Evolutionary conservation across 345 rosid species (phyloP).

Genomic region (Firmiana major): DNA sequence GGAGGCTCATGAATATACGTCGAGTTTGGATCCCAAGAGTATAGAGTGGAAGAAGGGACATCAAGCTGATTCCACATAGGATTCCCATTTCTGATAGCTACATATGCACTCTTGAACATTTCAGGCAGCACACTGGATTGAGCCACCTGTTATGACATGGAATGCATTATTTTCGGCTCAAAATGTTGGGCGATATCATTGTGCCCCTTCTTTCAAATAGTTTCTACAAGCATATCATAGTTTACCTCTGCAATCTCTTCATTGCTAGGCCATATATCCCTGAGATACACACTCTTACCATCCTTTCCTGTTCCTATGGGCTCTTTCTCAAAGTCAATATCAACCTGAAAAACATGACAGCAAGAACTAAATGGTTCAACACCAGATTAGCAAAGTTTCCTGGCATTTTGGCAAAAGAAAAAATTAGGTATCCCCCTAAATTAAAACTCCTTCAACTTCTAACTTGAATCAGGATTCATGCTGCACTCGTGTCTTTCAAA

Average conservation of each 20-base stretch:
- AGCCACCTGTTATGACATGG: conserved; percentile 40
- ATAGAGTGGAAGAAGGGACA: conserved; percentile 46
- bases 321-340: conserved; percentile 81
- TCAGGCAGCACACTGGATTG: conserved; percentile 66
- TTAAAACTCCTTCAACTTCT: background rate
- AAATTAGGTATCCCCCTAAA: background rate
- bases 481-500: background rate
- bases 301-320: conserved; percentile 65
- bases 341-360: conserved; percentile 44
- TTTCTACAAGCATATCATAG: background rate
- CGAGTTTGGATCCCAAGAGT: conserved; percentile 72
- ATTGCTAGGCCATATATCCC: conserved; percentile 76
- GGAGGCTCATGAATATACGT: conserved; percentile 90
- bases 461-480: background rate
- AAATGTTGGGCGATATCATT: background rate
- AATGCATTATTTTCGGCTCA: background rate
- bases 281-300: conserved; percentile 58
- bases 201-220: background rate
- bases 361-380: background rate
- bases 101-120: conserved; percentile 73
- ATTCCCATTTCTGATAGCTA: conserved; percentile 68
- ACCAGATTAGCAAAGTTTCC: background rate
- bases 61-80: conserved; percentile 75
- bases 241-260: conserved; percentile 71
- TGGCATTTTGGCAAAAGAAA: background rate